Percentiles rank a stretch among this genome's conserved stretches.
Evolutionary conservation across 345 rosid species (phyloP).

Genomic region (Boechera stricta): DNA sequence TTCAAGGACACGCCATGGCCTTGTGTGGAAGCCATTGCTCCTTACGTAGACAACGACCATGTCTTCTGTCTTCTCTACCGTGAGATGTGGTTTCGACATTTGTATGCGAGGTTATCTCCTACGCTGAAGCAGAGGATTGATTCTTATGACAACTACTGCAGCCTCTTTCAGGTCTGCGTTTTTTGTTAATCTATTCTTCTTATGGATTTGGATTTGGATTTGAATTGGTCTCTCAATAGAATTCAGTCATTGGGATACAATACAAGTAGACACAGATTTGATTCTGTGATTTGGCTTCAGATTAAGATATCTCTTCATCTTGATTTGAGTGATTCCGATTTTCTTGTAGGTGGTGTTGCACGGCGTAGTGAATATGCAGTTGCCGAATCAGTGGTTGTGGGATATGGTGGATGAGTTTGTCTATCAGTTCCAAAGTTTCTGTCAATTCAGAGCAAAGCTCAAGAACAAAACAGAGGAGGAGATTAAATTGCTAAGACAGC

Average conservation of each 20-base stretch:
- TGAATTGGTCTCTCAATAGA: neutral
- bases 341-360: constrained; percentile 78
- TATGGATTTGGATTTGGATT: neutral
- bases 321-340: too few species aligned
- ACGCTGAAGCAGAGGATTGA: constrained; percentile 94
- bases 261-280: too few species aligned
- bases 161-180: constrained; percentile 65
- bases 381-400: constrained; percentile 99
- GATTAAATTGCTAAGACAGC: constrained; percentile 75
- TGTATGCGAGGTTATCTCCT: constrained; percentile 91
- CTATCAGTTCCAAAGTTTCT: constrained; percentile 96
- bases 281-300: too few species aligned
- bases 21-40: constrained; percentile 86
- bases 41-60: constrained; percentile 85
- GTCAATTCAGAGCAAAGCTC: constrained; percentile 95
- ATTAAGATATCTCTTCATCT: too few species aligned
- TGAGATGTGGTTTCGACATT: constrained; percentile 99
- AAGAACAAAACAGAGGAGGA: constrained; percentile 94
- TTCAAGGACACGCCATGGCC: constrained; percentile 99
- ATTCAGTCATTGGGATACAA: too few species aligned
- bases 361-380: constrained; percentile 93
- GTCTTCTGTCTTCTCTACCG: constrained; percentile 95
- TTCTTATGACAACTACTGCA: constrained; percentile 95
- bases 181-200: neutral
- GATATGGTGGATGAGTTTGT: constrained; percentile 99